These are phyloP conservation scores for Nigrospora sphaerica DNA, from an alignment of 2,329 filamentous ascomycete species.

Conservation along the genomic window DNA sequence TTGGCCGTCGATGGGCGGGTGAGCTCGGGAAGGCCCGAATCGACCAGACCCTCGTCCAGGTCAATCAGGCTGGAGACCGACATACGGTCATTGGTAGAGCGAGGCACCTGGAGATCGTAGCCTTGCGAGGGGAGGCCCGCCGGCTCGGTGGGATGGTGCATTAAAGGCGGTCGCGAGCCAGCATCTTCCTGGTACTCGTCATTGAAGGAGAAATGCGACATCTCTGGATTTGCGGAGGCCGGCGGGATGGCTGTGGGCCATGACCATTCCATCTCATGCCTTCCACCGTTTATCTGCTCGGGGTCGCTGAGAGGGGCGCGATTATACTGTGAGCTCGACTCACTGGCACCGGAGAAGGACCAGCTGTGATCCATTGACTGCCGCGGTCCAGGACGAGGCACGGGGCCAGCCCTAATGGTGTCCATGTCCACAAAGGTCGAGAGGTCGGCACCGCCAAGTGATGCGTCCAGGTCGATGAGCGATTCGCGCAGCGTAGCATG, in stretches of 20 bases:
- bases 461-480: slow-evolving; percentile 58
- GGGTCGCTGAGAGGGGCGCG: slow-evolving; percentile 51
- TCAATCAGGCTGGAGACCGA: slow-evolving; percentile 43
- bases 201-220: slow-evolving; percentile 42
- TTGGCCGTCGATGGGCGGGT: slow-evolving; percentile 52
- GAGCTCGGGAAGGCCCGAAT: slow-evolving; percentile 38
- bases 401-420: slow-evolving; percentile 42
- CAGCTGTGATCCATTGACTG: slow-evolving; percentile 41
- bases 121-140: slow-evolving; percentile 30
- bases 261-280: slow-evolving; percentile 50
- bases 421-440: slow-evolving; percentile 55
- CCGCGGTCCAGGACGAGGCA: slow-evolving; percentile 24
- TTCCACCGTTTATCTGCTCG: slow-evolving; percentile 43
- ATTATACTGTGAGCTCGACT: slow-evolving; percentile 29
- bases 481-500: slow-evolving; percentile 51
- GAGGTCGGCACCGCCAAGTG: slow-evolving; percentile 46
- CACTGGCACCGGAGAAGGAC: slow-evolving; percentile 30
- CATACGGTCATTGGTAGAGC: slow-evolving; percentile 27
- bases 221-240: slow-evolving; percentile 45
- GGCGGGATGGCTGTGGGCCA: slow-evolving; percentile 48
- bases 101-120: slow-evolving; percentile 32
- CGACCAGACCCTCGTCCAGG: slow-evolving; percentile 31
- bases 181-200: slow-evolving; percentile 22
- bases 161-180: slow-evolving; percentile 32
- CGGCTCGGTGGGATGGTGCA: slow-evolving; percentile 47